Evolutionary conservation across 2,329 filamentous ascomycete species (phyloP).

Genomic region (Trematosphaeria pertusa): DNA sequence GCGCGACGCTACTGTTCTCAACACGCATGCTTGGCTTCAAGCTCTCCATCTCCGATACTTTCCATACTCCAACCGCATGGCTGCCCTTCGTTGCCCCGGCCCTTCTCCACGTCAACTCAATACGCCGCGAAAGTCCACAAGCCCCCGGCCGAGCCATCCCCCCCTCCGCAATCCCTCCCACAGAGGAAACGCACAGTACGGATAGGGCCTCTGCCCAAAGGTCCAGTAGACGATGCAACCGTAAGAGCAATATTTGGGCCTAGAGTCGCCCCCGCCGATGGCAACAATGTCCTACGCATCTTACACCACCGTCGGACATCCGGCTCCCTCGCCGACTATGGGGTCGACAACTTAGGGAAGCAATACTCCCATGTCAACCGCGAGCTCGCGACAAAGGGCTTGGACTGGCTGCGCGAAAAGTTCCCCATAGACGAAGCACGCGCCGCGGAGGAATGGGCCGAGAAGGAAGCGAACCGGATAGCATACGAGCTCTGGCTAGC

Average conservation of each 20-base stretch:
- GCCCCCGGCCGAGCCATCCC: slow-evolving; percentile 27
- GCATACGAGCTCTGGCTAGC: slow-evolving; percentile 46
- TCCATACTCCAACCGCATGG: slow-evolving; percentile 25
- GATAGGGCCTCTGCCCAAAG: slow-evolving; percentile 41
- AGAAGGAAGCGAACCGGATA: slow-evolving; percentile 48
- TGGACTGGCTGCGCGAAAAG: slow-evolving; percentile 44
- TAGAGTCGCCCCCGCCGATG: slow-evolving; percentile 32
- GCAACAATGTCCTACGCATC: slow-evolving; percentile 47
- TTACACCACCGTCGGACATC: slow-evolving; percentile 49
- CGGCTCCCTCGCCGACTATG: slow-evolving; percentile 49
- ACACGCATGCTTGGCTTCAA: slow-evolving; percentile 17
- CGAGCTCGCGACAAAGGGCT: slow-evolving; percentile 35
- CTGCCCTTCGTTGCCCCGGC: slow-evolving; percentile 17
- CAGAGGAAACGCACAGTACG: slow-evolving; percentile 38
- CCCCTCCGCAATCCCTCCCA: slow-evolving; percentile 17
- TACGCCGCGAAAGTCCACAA: slow-evolving; percentile 33
- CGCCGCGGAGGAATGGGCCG: slow-evolving; percentile 49
- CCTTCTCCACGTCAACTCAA: slow-evolving; percentile 32
- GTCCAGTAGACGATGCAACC: slow-evolving; percentile 30
- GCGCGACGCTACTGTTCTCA: slow-evolving; percentile 36
- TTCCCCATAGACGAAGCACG: slow-evolving; percentile 51
- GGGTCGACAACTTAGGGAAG: slow-evolving; percentile 42
- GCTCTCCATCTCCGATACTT: slow-evolving; percentile 24
- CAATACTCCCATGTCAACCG: slow-evolving; percentile 36
- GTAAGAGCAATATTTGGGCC: slow-evolving; percentile 43